Conservation (phyloP, 2,329 filamentous ascomycete genomes). For the Diaporthe sp. region DNA sequence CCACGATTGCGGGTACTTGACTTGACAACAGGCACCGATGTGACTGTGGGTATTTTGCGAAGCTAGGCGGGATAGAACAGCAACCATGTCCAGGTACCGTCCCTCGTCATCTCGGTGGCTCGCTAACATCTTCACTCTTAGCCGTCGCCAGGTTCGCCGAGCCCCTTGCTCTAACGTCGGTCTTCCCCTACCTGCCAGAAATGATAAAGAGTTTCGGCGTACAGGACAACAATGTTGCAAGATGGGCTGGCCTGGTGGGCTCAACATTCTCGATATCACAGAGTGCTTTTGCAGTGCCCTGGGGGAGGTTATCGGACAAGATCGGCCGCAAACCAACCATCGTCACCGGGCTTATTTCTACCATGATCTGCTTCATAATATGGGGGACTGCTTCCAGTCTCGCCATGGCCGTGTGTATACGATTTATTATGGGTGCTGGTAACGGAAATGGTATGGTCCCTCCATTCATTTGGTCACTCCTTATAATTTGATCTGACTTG, state of each 20-base stretch:
- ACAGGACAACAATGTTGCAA: slow-evolving; percentile 76
- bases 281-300: slow-evolving; percentile 76
- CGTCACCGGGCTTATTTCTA: slow-evolving; percentile 76
- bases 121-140: slow-evolving; percentile 52
- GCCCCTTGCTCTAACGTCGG: slow-evolving; percentile 77
- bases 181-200: slow-evolving; percentile 78
- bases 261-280: slow-evolving; percentile 79
- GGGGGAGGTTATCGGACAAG: slow-evolving; percentile 81
- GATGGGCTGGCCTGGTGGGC: slow-evolving; percentile 82
- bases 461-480: not conserved
- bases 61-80: not conserved
- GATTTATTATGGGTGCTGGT: slow-evolving; percentile 82
- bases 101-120: slow-evolving; percentile 36
- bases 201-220: slow-evolving; percentile 87
- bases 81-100: slow-evolving; percentile 28
- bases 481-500: slow-evolving; percentile 33
- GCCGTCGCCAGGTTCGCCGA: slow-evolving; percentile 84
- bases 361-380: slow-evolving; percentile 82
- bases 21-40: not conserved
- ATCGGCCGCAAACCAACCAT: slow-evolving; percentile 88
- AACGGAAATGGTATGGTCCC: slow-evolving; percentile 79
- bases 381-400: slow-evolving; percentile 88
- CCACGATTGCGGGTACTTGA: not conserved
- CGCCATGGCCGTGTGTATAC: slow-evolving; percentile 80
- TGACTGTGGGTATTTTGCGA: not conserved